phyloP scores from a whole-genome alignment of 805 yeast species.

The Yarrowia yakushimensis region DNA sequence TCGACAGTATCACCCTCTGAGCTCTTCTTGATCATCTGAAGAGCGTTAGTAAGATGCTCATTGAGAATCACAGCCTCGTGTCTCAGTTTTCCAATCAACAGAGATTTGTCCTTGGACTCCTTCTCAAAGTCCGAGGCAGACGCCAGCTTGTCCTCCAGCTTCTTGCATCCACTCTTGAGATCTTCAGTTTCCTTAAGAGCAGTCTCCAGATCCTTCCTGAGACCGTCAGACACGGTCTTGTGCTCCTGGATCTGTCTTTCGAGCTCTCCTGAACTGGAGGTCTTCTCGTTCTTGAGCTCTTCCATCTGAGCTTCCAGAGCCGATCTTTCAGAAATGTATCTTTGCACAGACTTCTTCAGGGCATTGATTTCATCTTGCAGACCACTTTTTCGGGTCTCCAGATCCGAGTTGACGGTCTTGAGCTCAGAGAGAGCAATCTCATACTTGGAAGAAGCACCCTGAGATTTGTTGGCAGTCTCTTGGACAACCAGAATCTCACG shows the following conservation, averaged over 20 bases:
- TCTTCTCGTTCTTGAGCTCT: background rate
- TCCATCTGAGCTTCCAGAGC: background rate
- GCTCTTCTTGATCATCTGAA: slow-evolving; percentile 75
- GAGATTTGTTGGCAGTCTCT: slow-evolving; percentile 2
- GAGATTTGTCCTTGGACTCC: slow-evolving; percentile 64
- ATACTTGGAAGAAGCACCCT: slow-evolving; percentile 31
- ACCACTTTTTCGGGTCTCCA: background rate
- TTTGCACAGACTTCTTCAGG: background rate
- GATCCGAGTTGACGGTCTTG: background rate
- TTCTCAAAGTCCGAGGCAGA: slow-evolving; percentile 44
- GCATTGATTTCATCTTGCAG: background rate
- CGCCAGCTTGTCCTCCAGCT: slow-evolving; percentile 39
- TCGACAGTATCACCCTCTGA: slow-evolving; percentile 76
- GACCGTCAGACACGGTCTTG: slow-evolving; percentile 28
- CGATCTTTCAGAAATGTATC: background rate
- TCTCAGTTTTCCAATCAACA: slow-evolving; percentile 82
- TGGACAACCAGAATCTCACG: slow-evolving; percentile 27
- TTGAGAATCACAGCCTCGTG: slow-evolving; percentile 92
- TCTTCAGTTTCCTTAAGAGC: slow-evolving; percentile 31
- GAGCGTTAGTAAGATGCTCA: slow-evolving; percentile 92
- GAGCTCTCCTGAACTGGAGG: background rate
- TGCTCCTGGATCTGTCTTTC: background rate
- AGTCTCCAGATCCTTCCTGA: slow-evolving; percentile 29
- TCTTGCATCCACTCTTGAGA: slow-evolving; percentile 30
- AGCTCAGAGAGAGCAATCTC: slow-evolving; percentile 37